Percentiles rank a stretch among this genome's conserved stretches.
Evolutionary conservation across 306 rosid genomes (phyloP).

Genomic region (Cotoneaster glaucophyllus): DNA sequence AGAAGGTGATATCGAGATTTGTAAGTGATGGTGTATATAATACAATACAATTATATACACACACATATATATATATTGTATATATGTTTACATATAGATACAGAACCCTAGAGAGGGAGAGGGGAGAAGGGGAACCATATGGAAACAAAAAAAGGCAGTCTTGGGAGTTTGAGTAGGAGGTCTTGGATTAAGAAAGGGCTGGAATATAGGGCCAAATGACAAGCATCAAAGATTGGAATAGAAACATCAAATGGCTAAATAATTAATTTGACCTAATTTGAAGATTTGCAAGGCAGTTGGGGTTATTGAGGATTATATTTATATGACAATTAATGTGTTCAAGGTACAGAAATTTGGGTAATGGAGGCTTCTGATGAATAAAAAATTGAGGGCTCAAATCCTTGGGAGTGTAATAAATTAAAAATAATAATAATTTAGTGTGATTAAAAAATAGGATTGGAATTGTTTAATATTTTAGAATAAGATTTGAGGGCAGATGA

Average conservation of each 20-base stretch:
- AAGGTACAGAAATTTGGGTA: slow-evolving; percentile 41
- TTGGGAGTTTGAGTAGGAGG: slow-evolving; percentile 35
- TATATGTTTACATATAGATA: too few relatives aligned
- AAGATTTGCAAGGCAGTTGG: slow-evolving; percentile 25
- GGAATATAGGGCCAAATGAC: background rate
- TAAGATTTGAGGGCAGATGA: slow-evolving; percentile 17
- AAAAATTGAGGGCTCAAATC: slow-evolving; percentile 20
- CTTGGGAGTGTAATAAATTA: slow-evolving; percentile 11
- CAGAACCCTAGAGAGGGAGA: slow-evolving; percentile 4
- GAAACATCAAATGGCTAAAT: slow-evolving; percentile 54
- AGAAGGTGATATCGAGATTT: slow-evolving; percentile 45
- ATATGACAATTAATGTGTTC: slow-evolving; percentile 33
- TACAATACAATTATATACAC: too few relatives aligned
- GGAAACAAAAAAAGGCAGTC: slow-evolving; percentile 44
- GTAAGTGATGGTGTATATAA: background rate
- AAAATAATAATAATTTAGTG: background rate
- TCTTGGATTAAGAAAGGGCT: background rate
- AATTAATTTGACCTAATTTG: slow-evolving; percentile 23
- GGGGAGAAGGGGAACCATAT: slow-evolving; percentile 2
- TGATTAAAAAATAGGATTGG: background rate
- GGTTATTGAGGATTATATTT: slow-evolving; percentile 9
- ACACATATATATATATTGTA: too few relatives aligned
- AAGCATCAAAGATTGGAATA: slow-evolving; percentile 46
- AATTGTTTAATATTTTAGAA: slow-evolving; percentile 22
- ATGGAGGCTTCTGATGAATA: slow-evolving; percentile 40